A percentile compares a stretch with the other conserved stretches of the same genome.
These are phyloP conservation scores for Emergomyces pasteurianus DNA, from an alignment of 2,329 filamentous ascomycete genomes.

Conservation along the genomic window DNA sequence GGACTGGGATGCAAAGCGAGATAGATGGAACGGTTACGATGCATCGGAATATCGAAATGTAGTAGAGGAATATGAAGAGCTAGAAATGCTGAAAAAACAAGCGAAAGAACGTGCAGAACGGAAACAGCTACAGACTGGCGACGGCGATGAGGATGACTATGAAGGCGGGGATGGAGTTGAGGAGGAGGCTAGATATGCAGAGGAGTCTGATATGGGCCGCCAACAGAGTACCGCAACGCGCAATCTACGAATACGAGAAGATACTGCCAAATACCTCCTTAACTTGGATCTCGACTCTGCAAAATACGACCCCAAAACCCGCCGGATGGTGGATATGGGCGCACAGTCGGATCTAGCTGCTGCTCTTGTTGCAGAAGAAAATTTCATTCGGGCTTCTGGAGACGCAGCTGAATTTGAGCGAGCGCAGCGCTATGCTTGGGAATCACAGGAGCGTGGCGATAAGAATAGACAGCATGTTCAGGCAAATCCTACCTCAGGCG, in stretches of 20 bases:
- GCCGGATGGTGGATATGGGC: slow-evolving; percentile 77
- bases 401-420: slow-evolving; percentile 88
- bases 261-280: slow-evolving; percentile 91
- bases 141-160: slow-evolving; percentile 47
- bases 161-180: slow-evolving; percentile 39
- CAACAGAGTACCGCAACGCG: slow-evolving; percentile 83
- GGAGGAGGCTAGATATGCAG: slow-evolving; percentile 60
- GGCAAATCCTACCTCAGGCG: slow-evolving; percentile 90
- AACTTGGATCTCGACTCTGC: slow-evolving; percentile 94
- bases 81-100: slow-evolving; percentile 60
- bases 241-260: slow-evolving; percentile 83
- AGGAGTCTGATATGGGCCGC: slow-evolving; percentile 92
- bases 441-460: slow-evolving; percentile 72
- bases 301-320: slow-evolving; percentile 94
- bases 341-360: slow-evolving; percentile 70
- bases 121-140: slow-evolving; percentile 40
- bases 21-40: slow-evolving; percentile 98
- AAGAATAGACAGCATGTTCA: slow-evolving; percentile 79
- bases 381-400: slow-evolving; percentile 76
- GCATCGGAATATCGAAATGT: slow-evolving; percentile 71
- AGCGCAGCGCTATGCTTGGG: slow-evolving; percentile 87
- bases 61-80: slow-evolving; percentile 77
- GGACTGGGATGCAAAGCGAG: slow-evolving; percentile 94
- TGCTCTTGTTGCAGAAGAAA: slow-evolving; percentile 78
- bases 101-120: slow-evolving; percentile 40